phyloP scores from a whole-genome alignment of 495 filamentous ascomycete species.

The Trichoderma gamsii region DNA sequence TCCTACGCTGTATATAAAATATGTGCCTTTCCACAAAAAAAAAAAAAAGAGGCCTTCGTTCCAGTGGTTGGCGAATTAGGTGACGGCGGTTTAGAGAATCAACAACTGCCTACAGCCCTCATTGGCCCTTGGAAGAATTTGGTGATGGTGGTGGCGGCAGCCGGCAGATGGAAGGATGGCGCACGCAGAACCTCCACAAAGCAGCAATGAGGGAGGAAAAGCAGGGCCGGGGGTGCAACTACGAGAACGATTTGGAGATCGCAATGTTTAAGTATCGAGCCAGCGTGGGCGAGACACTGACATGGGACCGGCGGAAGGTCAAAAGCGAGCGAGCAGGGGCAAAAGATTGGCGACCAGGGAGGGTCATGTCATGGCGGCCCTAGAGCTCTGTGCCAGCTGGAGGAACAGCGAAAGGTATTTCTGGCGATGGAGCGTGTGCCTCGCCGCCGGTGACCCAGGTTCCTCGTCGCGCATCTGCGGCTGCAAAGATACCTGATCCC shows the following conservation, averaged over 20 bases:
- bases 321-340: constrained; percentile 4
- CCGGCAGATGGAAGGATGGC: background rate
- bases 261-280: constrained; percentile 6
- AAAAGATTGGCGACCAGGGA: constrained; percentile 8
- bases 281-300: background rate
- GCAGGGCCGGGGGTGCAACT: constrained; percentile 5
- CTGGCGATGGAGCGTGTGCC: background rate
- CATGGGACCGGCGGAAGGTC: constrained; percentile 3
- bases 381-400: background rate
- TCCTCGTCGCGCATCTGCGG: background rate
- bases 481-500: background rate
- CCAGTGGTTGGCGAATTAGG: background rate
- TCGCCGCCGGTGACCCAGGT: background rate
- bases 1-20: no score
- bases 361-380: background rate
- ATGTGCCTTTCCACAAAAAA: background rate
- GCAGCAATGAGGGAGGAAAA: background rate
- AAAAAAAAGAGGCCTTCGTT: constrained; percentile 2
- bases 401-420: background rate
- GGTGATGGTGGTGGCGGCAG: background rate
- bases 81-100: background rate
- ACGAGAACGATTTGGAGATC: constrained; percentile 14
- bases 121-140: background rate
- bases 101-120: background rate
- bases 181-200: constrained; percentile 12